Evolutionary conservation across 2,329 filamentous ascomycete genomes (phyloP).

Genomic region (Nemania sp.): DNA sequence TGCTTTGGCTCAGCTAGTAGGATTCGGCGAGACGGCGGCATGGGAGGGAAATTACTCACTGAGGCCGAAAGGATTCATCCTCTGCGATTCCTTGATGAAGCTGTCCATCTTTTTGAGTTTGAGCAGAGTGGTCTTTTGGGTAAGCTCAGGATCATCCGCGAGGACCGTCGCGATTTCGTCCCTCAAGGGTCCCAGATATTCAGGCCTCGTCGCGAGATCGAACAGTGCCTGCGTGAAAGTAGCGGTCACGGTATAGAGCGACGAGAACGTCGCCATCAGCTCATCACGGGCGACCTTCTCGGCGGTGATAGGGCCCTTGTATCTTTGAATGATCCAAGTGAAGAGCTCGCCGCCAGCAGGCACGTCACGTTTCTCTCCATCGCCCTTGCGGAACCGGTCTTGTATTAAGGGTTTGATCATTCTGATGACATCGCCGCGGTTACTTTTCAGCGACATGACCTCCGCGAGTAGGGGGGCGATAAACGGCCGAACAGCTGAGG

Average conservation of each 20-base stretch:
- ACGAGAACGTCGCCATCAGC: conserved; percentile 3
- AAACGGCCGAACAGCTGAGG: background rate
- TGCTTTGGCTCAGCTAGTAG: too few species aligned
- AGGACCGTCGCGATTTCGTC: conserved; percentile 1
- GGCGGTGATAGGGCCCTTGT: background rate
- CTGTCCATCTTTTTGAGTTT: too few species aligned
- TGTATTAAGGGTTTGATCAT: conserved; percentile 1
- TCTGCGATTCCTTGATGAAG: too few species aligned
- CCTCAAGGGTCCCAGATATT: background rate
- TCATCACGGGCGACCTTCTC: background rate
- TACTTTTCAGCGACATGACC: background rate
- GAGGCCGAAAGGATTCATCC: too few species aligned
- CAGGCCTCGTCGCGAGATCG: background rate
- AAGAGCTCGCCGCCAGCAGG: background rate
- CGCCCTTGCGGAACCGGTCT: background rate
- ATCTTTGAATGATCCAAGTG: conserved; percentile 2
- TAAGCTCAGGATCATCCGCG: background rate
- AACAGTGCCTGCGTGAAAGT: background rate
- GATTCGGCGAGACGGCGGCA: too few species aligned
- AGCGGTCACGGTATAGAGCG: conserved; percentile 1
- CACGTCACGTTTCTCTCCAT: background rate
- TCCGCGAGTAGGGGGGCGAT: background rate
- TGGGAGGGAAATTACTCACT: too few species aligned
- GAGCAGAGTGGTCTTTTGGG: background rate
- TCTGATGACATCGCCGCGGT: background rate